These are phyloP conservation scores for Ascochyta fabae DNA, from an alignment of 2,329 filamentous ascomycete species.

Conservation along the genomic window DNA sequence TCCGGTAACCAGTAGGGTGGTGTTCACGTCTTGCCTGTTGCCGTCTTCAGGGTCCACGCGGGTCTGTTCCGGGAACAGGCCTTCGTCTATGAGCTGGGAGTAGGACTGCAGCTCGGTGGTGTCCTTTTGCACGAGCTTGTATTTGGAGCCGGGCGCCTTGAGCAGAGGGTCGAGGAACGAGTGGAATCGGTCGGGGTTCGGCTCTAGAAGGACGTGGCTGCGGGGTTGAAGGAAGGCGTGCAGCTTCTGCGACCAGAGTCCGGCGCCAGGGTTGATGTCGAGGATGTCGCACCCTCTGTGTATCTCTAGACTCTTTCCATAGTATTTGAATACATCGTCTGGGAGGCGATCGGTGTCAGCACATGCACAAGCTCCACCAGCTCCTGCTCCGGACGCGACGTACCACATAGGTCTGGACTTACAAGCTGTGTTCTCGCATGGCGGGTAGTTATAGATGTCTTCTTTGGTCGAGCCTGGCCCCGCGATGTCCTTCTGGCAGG, in stretches of 20 bases:
- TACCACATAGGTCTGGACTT: conserved; percentile 55
- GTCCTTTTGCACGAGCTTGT: conserved; percentile 54
- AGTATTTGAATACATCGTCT: conserved; percentile 74
- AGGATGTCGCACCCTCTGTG: conserved; percentile 83
- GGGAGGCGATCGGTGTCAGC: conserved; percentile 15
- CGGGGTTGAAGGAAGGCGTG: conserved; percentile 78
- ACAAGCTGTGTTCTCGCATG: conserved; percentile 46
- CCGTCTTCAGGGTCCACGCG: conserved; percentile 47
- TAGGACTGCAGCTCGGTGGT: conserved; percentile 50
- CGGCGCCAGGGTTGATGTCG: conserved; percentile 82
- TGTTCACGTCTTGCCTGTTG: conserved; percentile 64
- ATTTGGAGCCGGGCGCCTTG: conserved; percentile 49
- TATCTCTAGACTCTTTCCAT: conserved; percentile 71
- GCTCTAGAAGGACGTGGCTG: conserved; percentile 83
- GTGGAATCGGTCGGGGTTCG: conserved; percentile 64
- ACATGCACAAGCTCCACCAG: not conserved
- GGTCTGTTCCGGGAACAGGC: conserved; percentile 63
- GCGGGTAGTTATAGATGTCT: not conserved
- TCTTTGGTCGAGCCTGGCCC: not conserved
- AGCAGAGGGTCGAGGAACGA: conserved; percentile 63
- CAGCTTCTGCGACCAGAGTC: conserved; percentile 79
- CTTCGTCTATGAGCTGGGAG: conserved; percentile 58
- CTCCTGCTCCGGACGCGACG: conserved; percentile 27
- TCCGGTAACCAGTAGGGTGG: conserved; percentile 69
- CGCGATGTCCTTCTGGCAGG: not conserved